Base-by-base conservation (phyloP, 108 stramenopile genomes). In the Cyclotella cryptica region DNA sequence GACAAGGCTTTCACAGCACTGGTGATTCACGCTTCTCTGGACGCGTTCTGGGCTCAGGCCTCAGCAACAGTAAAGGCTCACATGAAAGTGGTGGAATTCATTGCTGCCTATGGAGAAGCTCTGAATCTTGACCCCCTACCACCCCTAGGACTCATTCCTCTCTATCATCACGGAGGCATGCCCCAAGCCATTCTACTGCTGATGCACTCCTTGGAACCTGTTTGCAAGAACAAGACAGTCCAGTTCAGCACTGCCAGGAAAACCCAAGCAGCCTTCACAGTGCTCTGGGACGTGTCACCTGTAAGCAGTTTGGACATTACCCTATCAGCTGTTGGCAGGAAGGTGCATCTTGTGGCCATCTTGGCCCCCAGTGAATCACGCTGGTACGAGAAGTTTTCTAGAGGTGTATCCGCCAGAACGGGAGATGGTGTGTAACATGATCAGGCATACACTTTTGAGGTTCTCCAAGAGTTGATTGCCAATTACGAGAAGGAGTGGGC, bases 1-100 rank as follows among this genome's bases (percentile, higher is more conserved):
- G 68, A 69, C 6, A 1, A 51, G n/a, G 4, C 26, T 9, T 69
- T 69, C 21, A 35, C 1, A 1, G 18, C 39, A 17, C 21, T 35
- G 29, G 46, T 51, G 27, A 69, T 69, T 29, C 68, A 28, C 51
- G 68, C 68, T 2, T 51, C 51, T 29, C 1, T 69, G 3, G 68
- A 69, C 13, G 44, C 46, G 9, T 69, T 69, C 21, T 69, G 68
- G 68, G 13, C 52, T 9, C 5, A 9, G 1, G 44, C 68, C 12
- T n/a, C 52, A 29, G 39, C 14, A 4, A 69, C 47, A 15, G 45
- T 69, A 4, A n/a, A 22, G 27, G 53, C 24, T 55, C 51, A 69
- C 13, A 1, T 51, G 1, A 10, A 1, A 0, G 46, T 51, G 13
- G 30, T 69, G n/a, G 3, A 28, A 10, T 54, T 35, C 11, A 14